Conservation (phyloP, 2,329 filamentous ascomycete species). For the Hypoxylon rubiginosum region DNA sequence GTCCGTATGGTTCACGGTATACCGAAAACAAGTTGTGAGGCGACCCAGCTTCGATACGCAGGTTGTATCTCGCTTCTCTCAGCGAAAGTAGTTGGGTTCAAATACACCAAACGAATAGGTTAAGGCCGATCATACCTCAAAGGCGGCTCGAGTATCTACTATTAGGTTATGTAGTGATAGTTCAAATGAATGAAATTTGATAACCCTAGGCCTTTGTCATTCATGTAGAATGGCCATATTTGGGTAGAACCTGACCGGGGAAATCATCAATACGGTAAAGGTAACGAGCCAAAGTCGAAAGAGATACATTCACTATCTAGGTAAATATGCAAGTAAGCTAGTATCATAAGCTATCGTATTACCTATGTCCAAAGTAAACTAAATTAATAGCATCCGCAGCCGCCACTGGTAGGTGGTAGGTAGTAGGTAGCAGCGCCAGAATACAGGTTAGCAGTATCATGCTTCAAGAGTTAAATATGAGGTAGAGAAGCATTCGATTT, state of each 20-base stretch:
- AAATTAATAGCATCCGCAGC: not conserved
- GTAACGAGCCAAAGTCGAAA: not conserved
- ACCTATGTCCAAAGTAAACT: not conserved
- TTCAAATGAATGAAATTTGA: no score
- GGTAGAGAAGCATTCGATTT: conserved; percentile 16
- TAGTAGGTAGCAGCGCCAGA: not conserved
- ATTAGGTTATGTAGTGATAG: no score
- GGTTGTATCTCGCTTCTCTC: no score
- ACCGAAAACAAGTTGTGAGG: no score
- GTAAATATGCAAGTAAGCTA: not conserved
- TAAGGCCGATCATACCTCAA: no score
- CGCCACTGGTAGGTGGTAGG: not conserved
- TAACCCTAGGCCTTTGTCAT: not conserved
- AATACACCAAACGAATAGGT: no score
- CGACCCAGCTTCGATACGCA: no score
- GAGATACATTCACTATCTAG: not conserved
- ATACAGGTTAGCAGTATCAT: not conserved
- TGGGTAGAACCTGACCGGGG: no score
- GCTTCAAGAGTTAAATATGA: not conserved
- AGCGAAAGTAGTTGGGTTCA: no score
- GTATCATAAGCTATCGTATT: not conserved
- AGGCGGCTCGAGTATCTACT: no score
- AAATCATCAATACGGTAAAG: no score
- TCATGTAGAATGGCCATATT: not conserved
- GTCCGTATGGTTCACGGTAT: no score